phyloP scores from a whole-genome alignment of 257 asterid species.

The Verbascum thapsus region DNA sequence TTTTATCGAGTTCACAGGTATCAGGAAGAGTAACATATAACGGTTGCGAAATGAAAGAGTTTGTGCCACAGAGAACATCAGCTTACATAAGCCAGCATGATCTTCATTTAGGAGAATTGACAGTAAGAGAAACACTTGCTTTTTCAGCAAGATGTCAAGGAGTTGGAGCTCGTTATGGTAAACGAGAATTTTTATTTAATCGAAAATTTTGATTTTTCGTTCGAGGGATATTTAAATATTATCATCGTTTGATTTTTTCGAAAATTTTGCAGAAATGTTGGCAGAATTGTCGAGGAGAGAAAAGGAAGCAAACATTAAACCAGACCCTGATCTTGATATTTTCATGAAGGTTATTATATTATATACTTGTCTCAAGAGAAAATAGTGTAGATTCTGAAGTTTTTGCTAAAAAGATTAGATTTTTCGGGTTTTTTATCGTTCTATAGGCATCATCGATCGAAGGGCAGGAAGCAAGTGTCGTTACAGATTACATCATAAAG shows the following conservation, averaged over 20 bases:
- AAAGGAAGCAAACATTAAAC: conserved; percentile 79
- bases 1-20: conserved; percentile 38
- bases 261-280: conserved; percentile 60
- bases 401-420: neutral
- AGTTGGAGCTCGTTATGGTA: conserved; percentile 81
- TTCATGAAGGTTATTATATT: conserved; percentile 75
- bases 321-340: conserved; percentile 82
- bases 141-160: conserved; percentile 98
- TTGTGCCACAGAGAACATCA: conserved; percentile 84
- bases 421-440: conserved; percentile 9
- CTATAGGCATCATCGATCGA: conserved; percentile 73
- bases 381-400: neutral
- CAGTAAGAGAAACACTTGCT: conserved; percentile 87
- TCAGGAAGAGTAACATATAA: conserved; percentile 80
- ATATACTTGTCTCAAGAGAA: neutral
- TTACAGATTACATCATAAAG: conserved; percentile 86
- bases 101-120: conserved; percentile 82
- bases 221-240: too few relatives aligned
- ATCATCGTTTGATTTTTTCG: neutral
- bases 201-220: too few relatives aligned
- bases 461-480: conserved; percentile 81
- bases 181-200: conserved; percentile 6
- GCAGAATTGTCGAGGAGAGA: conserved; percentile 86
- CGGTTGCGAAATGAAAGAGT: conserved; percentile 70
- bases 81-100: conserved; percentile 92